Conservation (phyloP, 2,329 filamentous ascomycete genomes). For the Fragosphaeria purpurea region DNA sequence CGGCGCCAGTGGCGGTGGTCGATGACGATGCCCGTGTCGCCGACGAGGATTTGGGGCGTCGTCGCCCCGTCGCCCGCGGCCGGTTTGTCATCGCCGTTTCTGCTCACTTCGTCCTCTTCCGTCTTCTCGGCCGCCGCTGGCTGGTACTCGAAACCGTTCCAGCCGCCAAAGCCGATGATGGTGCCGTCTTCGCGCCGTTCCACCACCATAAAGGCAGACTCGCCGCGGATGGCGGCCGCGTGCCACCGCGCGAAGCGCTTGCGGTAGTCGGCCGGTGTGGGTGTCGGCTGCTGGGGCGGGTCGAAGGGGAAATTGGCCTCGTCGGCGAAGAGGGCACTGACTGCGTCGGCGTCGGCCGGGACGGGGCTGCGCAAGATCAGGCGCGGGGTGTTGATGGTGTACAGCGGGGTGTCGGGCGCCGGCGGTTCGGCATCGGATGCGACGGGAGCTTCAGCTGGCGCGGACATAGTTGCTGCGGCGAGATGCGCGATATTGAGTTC, state of each 20-base stretch:
- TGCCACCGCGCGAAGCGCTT: neutral
- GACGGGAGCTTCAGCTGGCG: too few relatives aligned
- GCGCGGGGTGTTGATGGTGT: neutral
- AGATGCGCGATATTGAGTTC: too few relatives aligned
- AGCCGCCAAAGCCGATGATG: neutral
- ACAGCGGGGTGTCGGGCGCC: too few relatives aligned
- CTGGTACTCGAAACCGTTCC: neutral
- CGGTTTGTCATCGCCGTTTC: neutral
- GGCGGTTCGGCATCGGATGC: too few relatives aligned
- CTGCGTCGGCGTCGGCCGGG: neutral
- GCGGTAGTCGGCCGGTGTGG: neutral
- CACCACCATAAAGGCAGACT: neutral
- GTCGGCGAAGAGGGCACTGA: neutral
- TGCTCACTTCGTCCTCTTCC: neutral
- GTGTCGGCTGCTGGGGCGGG: neutral
- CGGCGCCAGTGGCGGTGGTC: constrained; percentile 4
- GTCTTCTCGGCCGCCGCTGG: neutral
- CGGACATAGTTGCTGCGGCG: too few relatives aligned
- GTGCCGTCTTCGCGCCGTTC: neutral
- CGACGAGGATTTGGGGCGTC: neutral
- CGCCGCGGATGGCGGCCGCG: neutral
- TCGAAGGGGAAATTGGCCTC: neutral
- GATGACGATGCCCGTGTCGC: constrained; percentile 1
- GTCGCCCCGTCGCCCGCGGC: too few relatives aligned
- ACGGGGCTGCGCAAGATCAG: neutral